Base-by-base conservation (phyloP, 495 filamentous ascomycete genomes). In the Durotheca rogersii region DNA sequence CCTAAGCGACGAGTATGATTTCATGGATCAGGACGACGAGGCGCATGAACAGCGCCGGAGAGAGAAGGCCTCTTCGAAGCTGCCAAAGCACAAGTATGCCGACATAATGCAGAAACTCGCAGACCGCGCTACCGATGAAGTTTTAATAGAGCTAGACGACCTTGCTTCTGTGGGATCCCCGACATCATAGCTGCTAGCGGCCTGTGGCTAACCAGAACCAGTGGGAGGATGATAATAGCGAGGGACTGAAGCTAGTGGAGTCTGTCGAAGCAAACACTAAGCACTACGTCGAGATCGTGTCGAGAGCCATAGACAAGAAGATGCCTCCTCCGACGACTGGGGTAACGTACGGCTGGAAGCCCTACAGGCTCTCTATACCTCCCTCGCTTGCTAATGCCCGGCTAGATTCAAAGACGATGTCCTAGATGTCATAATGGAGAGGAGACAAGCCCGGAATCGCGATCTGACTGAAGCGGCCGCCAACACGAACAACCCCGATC, bases 381-480 rank as follows among this genome's bases (percentile, higher is more conserved):
- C 15, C 49, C 65, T 12, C 35, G 7, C 11, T 47, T 19, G 14
- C 48, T 51, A 30, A 47, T 42, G 43, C 15, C 37, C 19, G 41
- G 15, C 9, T 3, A 90, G 86, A 30, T 96, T 94, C 75, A 96
- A 96, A 67, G 90, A 96, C 57, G 93, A 98, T 66, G 94, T 98
- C 11, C 78, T 98, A 17, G 93, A 98, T 70, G 87, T 97, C 19
- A 88, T 98, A 55, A 91, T 95, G 82, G 86, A 88, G 6, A 89
- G 94, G 67, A 86, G 93, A 53, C 81, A 86, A 47, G 86, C 85
- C 63, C 85, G 91, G 45, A 98, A 97, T 65, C 83, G 87, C 47
- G 81, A 80, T 2, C 77, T 92, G 47, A 71, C 74, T 32, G 77
- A 84, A 60, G 81, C 82, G 19, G 77, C 81, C 51, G 86, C 90